These are phyloP conservation scores for Protea cynaroides DNA, from an alignment of 164 flowering plant genomes.

Conservation along the genomic window DNA sequence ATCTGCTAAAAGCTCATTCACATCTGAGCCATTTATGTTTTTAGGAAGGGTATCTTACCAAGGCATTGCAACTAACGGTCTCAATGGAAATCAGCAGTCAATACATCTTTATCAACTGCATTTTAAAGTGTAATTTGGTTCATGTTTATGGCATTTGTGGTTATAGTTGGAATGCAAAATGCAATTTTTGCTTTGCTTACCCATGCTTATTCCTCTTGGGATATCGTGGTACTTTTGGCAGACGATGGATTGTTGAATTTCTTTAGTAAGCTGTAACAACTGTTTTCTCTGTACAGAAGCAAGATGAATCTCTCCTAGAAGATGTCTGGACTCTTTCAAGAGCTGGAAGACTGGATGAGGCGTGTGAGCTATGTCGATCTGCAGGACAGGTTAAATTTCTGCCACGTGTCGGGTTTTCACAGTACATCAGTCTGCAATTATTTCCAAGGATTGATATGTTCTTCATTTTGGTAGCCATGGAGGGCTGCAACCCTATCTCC, in stretches of 20 bases:
- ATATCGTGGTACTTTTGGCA: background rate
- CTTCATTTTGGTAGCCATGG: constrained; percentile 67
- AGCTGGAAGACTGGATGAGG: constrained; percentile 93
- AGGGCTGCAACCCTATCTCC: constrained; percentile 85
- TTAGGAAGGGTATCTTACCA: too few relatives aligned
- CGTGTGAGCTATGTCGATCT: constrained; percentile 87
- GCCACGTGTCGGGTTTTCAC: constrained; percentile 5
- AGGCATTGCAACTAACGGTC: too few relatives aligned
- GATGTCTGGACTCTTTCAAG: constrained; percentile 87
- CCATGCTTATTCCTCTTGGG: constrained; percentile 2
- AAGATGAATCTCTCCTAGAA: constrained; percentile 91
- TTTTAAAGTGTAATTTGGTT: too few relatives aligned
- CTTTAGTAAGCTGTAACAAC: background rate
- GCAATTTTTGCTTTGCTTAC: background rate
- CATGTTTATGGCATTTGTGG: too few relatives aligned
- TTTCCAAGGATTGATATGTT: background rate
- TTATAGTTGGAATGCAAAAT: too few relatives aligned
- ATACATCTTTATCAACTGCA: too few relatives aligned
- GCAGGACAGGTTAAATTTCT: constrained; percentile 72
- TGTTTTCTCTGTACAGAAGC: constrained; percentile 50
- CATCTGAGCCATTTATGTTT: too few relatives aligned
- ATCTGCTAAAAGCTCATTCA: too few relatives aligned
- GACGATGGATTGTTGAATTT: background rate
- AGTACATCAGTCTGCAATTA: background rate
- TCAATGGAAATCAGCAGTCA: too few relatives aligned